Evolutionary conservation across 768 basidiomycete species (phyloP).

Genomic region (Psilocybe cyanescens): DNA sequence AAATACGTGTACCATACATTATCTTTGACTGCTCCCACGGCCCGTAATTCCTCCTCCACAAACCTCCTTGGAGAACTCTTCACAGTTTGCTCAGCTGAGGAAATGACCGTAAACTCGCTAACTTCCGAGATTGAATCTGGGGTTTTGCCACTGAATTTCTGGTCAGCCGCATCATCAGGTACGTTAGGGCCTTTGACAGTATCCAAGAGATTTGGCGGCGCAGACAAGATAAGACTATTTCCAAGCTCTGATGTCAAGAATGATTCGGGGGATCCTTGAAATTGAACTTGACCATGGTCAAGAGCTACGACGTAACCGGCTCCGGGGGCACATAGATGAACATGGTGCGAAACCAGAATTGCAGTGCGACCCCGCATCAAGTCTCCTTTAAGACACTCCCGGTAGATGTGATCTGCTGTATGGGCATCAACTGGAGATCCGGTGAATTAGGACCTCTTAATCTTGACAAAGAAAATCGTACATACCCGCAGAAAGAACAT

Average conservation of each 20-base stretch:
- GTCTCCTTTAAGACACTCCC: slow-evolving; percentile 81
- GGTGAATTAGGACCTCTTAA: no score
- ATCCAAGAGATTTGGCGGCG: not conserved
- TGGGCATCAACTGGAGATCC: slow-evolving; percentile 78
- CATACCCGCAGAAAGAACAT: slow-evolving; percentile 7
- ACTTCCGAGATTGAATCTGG: slow-evolving; percentile 35
- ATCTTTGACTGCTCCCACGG: not conserved
- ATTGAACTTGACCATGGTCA: slow-evolving; percentile 77
- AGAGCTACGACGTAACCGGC: slow-evolving; percentile 84
- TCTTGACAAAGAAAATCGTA: not conserved
- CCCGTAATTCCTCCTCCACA: not conserved
- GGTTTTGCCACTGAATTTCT: slow-evolving; percentile 28
- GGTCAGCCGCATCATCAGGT: not conserved
- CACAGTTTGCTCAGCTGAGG: slow-evolving; percentile 23
- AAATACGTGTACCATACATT: not conserved
- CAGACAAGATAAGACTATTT: not conserved
- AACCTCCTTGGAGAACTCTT: slow-evolving; percentile 21
- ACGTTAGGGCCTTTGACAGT: not conserved
- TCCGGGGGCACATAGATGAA: slow-evolving; percentile 81
- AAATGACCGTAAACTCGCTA: slow-evolving; percentile 37
- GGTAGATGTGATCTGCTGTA: slow-evolving; percentile 86
- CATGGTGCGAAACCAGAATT: slow-evolving; percentile 93
- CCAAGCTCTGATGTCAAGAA: not conserved
- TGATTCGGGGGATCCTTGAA: slow-evolving; percentile 55
- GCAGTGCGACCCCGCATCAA: slow-evolving; percentile 82